Conservation (phyloP, 768 basidiomycete species). For the Suillus clintonianus region DNA sequence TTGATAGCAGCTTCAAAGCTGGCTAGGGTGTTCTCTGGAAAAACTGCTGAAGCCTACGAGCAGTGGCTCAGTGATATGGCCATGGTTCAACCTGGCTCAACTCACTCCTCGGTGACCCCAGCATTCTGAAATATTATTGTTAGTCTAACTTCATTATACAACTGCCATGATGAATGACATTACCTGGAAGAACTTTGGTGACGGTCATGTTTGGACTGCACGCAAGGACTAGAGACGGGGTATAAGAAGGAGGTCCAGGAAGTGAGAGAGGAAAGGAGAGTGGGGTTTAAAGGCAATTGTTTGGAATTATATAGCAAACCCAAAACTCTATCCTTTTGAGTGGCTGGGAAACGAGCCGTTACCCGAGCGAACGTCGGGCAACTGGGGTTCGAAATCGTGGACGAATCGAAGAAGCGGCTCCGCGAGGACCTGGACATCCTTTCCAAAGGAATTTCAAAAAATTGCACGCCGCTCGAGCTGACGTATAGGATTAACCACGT, state of each 20-base stretch:
- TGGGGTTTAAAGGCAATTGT: not conserved
- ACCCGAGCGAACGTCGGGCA: not conserved
- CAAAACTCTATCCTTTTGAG: not conserved
- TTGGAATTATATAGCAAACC: conserved; percentile 23
- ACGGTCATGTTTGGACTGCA: conserved; percentile 21
- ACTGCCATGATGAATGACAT: not conserved
- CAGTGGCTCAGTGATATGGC: conserved; percentile 16
- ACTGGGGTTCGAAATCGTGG: not conserved
- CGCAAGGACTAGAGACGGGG: conserved; percentile 2
- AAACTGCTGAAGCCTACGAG: conserved; percentile 76
- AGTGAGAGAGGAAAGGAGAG: not conserved
- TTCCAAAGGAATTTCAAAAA: not conserved
- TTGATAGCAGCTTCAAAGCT: conserved; percentile 94
- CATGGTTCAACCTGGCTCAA: conserved; percentile 46
- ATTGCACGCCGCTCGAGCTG: not conserved
- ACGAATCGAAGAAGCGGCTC: not conserved
- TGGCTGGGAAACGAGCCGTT: conserved; percentile 2
- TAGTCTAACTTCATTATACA: not conserved
- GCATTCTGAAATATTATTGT: conserved; percentile 53
- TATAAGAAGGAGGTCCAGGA: not conserved
- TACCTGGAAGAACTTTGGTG: conserved; percentile 30
- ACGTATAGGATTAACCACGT: not conserved
- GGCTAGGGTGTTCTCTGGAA: conserved; percentile 93
- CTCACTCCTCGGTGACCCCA: conserved; percentile 76
- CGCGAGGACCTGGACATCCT: not conserved